Evolutionary conservation across 345 rosid species (phyloP).

Genomic region (Garcia nutans): DNA sequence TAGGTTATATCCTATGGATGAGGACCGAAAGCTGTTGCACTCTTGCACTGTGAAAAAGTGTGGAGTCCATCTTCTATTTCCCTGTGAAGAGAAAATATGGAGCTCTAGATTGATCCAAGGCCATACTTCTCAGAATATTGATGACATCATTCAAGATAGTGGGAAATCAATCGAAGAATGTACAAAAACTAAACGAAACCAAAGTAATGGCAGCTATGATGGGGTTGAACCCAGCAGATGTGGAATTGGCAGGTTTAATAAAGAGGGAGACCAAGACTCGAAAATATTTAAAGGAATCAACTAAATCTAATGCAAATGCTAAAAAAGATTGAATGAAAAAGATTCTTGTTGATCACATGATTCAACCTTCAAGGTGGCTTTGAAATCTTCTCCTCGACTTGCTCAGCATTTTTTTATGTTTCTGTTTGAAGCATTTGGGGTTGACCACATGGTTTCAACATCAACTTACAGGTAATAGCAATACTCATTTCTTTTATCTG

Average conservation of each 20-base stretch:
- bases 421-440: too few relatives aligned
- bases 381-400: not conserved
- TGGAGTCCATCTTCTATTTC: not conserved
- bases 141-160: not conserved
- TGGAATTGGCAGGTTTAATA: not conserved
- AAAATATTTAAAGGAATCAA: not conserved
- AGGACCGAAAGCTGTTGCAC: not conserved
- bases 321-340: not conserved
- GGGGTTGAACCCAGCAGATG: not conserved
- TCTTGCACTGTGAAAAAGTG: conserved; percentile 7
- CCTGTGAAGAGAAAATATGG: not conserved
- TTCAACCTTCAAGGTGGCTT: too few relatives aligned
- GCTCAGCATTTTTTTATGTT: not conserved
- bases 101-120: not conserved
- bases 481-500: too few relatives aligned
- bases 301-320: not conserved
- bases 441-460: too few relatives aligned
- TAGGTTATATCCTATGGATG: not conserved
- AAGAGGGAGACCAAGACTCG: not conserved
- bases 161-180: not conserved
- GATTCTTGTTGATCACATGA: not conserved
- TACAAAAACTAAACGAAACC: not conserved
- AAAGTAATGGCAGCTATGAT: not conserved
- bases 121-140: not conserved
- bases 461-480: too few relatives aligned